Evolutionary conservation across 306 rosid species (phyloP).

Genomic region (Vigna angularis): DNA sequence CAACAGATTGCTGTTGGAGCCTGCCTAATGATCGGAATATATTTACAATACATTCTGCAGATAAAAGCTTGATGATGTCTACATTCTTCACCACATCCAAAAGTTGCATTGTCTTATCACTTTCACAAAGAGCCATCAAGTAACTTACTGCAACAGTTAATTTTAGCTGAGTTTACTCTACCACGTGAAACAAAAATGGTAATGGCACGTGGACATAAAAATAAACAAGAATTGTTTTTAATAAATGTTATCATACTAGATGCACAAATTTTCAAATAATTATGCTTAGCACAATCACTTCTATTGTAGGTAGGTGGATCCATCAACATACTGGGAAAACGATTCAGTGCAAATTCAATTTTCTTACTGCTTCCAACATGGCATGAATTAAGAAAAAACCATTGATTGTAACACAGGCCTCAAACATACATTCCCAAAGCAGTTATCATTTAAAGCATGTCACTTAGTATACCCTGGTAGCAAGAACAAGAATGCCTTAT

Average conservation of each 20-base stretch:
- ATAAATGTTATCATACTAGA: conserved; percentile 7
- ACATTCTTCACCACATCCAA: conserved; percentile 63
- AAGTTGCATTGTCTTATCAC: conserved; percentile 64
- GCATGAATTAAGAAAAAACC: conserved; percentile 5
- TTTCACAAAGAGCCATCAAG: conserved; percentile 80
- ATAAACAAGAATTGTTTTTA: background rate
- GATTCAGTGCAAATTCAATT: conserved; percentile 25
- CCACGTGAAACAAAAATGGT: conserved; percentile 30
- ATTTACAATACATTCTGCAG: conserved; percentile 46
- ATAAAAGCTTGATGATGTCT: conserved; percentile 64
- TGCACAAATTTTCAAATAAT: conserved; percentile 36
- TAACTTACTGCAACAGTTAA: conserved; percentile 69
- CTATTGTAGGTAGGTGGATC: conserved; percentile 22
- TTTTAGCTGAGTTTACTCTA: conserved; percentile 38
- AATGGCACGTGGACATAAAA: conserved; percentile 8
- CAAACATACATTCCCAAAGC: conserved; percentile 18
- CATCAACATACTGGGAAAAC: conserved; percentile 18
- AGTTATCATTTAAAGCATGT: conserved; percentile 8
- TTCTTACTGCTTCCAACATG: conserved; percentile 30
- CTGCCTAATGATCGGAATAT: conserved; percentile 79
- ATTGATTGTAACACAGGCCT: conserved; percentile 30
- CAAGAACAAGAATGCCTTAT: conserved; percentile 25
- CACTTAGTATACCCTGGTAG: conserved; percentile 24
- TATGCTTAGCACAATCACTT: conserved; percentile 21
- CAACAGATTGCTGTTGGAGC: conserved; percentile 59